Evolutionary conservation across 345 rosid species (phyloP), one percentile per base, ranked within the genome.

Genomic region (Acer saccharum): DNA sequence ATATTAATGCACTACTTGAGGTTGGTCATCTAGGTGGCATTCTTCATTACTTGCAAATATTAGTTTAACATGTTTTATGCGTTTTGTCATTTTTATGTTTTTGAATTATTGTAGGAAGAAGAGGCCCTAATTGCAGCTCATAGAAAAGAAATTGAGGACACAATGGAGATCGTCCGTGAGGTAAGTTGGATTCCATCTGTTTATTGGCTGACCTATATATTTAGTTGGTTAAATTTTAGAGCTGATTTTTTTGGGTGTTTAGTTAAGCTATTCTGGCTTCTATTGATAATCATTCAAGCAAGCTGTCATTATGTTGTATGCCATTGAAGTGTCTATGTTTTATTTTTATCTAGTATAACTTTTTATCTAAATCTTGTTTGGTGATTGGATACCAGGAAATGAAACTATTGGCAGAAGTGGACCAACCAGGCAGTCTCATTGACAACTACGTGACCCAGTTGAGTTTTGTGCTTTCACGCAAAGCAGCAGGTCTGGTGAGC

Each of bases 91-190:
- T 29, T 77, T 55, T 52, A 23, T 76, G 68, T 67, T 10, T 78
- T 68, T 46, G 18, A 60, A 55, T 58, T 72, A 13, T 75, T 71
- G 27, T 83, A 95, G 98, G 99, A 96, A 80, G 99, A 96, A 87
- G 98, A 91, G 83, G 97, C 97, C 48, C 84, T 96, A 76, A 90
- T 94, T 44, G 90, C 93, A 12, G 98, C 97, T 39, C 99, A 96
- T 75, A 87, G 99, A 82, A 94, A 96, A 88, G 98, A 96, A 86
- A 96, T 94, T n/a, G 99, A 96, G 87, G 97, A 96, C 78, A 94
- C 98, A 13, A 96, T 96, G 98, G 98, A 92, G 83, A 96, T 94
- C 72, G 98, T 92, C 74, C 98, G 97, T 4, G 99, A 96, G 86
- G 99, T 94, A 87, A 86, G 90, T 79, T 62, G 58, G 66, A 29